Evolutionary conservation across 2,329 filamentous ascomycete genomes (phyloP), one percentile per base, ranked within the genome.

Genomic region (Botrytis byssoidea): DNA sequence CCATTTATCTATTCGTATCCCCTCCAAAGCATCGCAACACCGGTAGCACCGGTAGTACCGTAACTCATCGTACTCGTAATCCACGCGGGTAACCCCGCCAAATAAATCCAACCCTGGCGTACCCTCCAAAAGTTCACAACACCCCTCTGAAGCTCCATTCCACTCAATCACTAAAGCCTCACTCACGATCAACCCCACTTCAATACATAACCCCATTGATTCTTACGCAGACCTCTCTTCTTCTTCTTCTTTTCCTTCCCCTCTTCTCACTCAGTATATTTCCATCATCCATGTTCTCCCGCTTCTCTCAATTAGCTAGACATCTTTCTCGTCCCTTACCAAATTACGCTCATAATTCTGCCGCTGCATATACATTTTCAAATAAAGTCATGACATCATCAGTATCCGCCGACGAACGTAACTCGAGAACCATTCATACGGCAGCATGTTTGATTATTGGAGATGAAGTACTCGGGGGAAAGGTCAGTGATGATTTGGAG

Each of bases 391-490:
- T 87, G 84, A 84, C 83, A 75, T 83, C 84, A 79, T 81, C 85
- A 74, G n/a, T 29, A 74, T 85, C 87, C 79, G 84, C 86, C 7
- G 85, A 86, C 74, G 85, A 89, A 79, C 86, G 88, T 76, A 87
- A 87, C 79, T 85, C 87, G 79, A 86, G 90, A 80, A 90, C 88
- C 74, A 97, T 98, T 78, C 91, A 94, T 81, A 98, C 95, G 65
- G 96, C 95, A 18, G 95, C 92, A 73, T 97, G 94, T 82, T 84
- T 98, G 76, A 94, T 99, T 74, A 98, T 99, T 79, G 95, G 95
- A n/a, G 95, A 98, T 83, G 95, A 98, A 83, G 94, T 98, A 8
- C 86, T 98, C 6, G 95, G 94, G 35, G 95, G 96, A 79, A 98
- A 98, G 91, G 95, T 94, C 2, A 46, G 70, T 72, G n/a, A 16